Base-by-base conservation (phyloP, 495 filamentous ascomycete genomes). In the Xylaria scruposa region DNA sequence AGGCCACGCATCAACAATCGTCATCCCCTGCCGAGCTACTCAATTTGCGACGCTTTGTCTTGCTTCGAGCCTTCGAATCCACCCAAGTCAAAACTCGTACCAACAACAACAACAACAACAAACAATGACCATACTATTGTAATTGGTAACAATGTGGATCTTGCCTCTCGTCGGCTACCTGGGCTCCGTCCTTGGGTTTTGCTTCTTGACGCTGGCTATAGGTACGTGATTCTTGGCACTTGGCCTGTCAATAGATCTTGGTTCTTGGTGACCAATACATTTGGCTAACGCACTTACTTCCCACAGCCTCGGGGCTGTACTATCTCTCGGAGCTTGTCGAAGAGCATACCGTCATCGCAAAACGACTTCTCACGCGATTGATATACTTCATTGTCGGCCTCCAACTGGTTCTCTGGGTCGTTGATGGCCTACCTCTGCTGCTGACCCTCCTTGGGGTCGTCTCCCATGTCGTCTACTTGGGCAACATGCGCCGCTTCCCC, bases 301-400 rank as follows among this genome's bases (percentile, higher is more conserved):
- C 58, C 59, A 72, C 77, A 97, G 96, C 96, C 44, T 97, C 94
- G 29, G 97, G 97, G 36, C 90, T 99, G 29, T 98, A 99, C 85
- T 99, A 99, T 80, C 92, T 99, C 60, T 98, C 96, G 2, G 96
- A 99, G 82, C 88, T 98, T 12, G 96, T 99, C 63, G 97, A 99
- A 83, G 96, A 99, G 78, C 95, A 98, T 78, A 98, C 94, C 13
- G 95, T 98, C 13, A 80, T 97, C 58, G 92, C 95, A 24, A 95
- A 97, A 78, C 92, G 90, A 70, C 85, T 97, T 31, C 87, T 99
- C 31, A 93, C 87, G 15, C 89, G 88, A 56, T 85, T 98, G 51
- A 98, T 99, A 80, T 97, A 97, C 85, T 82, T 82, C 68, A 89
- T 97, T 75, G 93, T 98, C 68, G 85, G 73, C 31, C 79, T 94